Evolutionary conservation across 208 protist genomes (phyloP), one percentile per base, ranked within the genome.

Genomic region (Trypanosoma platydactyli): DNA sequence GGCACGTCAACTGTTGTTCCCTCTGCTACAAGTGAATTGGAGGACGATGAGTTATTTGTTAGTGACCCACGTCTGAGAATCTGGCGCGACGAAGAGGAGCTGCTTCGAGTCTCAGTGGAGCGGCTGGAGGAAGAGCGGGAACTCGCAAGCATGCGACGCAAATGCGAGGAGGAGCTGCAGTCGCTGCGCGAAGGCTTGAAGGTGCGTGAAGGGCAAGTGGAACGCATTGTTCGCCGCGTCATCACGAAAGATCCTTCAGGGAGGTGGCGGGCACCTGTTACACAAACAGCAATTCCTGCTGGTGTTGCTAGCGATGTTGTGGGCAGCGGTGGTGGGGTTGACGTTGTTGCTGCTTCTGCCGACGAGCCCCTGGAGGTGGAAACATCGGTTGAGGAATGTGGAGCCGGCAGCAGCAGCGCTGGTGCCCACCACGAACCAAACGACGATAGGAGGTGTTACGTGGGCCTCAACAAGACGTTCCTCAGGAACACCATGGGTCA

Each of bases 81-180:
- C 57, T 75, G 83, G 55, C 77, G 79, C 6, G 75, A 68, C 5
- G 86, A 92, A 68, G 80, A 87, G 68, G 62, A 65, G 52, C 66
- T 92, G 48, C 68, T 92, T 24, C 68, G 53, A n/a, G 80, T 77
- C 22, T 84, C 79, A 11, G 68, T 92, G 55, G 67, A 72, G 38
- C 74, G 86, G 0, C 72, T 89, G 33, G 54, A 69, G 44, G 86
- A 80, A 13, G 82, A 92, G 76, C 74, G 82, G 18, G 64, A 84
- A 45, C 55, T 92, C 7, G 77, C 80, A 38, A 70, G 56, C 46
- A 68, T 80, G 62, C 80, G 78, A 3, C 77, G 82, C 45, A 72
- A 71, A 12, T 83, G 62, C 50, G 82, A 80, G 38, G 54, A 63
- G 27, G 80, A 88, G 44, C 63, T 86, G 44, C 46, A 59, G 56